A percentile compares a stretch with the other conserved stretches of the same genome.
phyloP scores from a whole-genome alignment of 2,329 filamentous ascomycete species.

The Fusarium udum region DNA sequence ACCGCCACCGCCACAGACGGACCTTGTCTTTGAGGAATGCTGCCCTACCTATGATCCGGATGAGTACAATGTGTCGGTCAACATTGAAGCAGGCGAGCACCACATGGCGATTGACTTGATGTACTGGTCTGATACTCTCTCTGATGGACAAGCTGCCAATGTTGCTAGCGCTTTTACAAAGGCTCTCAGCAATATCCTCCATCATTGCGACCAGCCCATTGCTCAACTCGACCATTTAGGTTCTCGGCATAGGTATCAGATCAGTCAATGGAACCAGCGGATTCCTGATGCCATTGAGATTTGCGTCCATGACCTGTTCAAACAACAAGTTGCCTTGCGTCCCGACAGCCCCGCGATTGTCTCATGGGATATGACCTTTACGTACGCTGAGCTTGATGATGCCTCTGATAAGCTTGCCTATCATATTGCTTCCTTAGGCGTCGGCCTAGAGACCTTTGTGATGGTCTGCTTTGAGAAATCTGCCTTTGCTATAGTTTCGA shows the following conservation, averaged over 20 bases:
- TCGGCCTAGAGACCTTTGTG: conserved; percentile 4
- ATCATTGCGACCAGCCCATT: conserved; percentile 9
- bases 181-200: conserved; percentile 32
- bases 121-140: conserved; percentile 38
- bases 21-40: conserved; percentile 36
- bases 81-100: conserved; percentile 29
- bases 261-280: conserved; percentile 15
- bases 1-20: conserved; percentile 2
- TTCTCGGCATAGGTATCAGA: background rate
- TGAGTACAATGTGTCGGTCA: conserved; percentile 37
- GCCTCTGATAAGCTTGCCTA: conserved; percentile 24
- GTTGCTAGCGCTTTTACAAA: conserved; percentile 28
- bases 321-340: background rate
- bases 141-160: conserved; percentile 29
- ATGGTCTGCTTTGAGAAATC: conserved; percentile 35
- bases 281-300: conserved; percentile 14
- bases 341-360: conserved; percentile 18
- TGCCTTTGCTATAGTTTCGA: conserved; percentile 15
- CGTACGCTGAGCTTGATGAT: conserved; percentile 29
- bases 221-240: conserved; percentile 19
- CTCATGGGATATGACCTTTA: conserved; percentile 32
- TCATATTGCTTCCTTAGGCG: conserved; percentile 3
- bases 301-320: conserved; percentile 27
- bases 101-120: conserved; percentile 38
- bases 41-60: conserved; percentile 38